Evolutionary conservation across 139 green algal genomes (phyloP).

Genomic region (Chlamydomonas incerta): DNA sequence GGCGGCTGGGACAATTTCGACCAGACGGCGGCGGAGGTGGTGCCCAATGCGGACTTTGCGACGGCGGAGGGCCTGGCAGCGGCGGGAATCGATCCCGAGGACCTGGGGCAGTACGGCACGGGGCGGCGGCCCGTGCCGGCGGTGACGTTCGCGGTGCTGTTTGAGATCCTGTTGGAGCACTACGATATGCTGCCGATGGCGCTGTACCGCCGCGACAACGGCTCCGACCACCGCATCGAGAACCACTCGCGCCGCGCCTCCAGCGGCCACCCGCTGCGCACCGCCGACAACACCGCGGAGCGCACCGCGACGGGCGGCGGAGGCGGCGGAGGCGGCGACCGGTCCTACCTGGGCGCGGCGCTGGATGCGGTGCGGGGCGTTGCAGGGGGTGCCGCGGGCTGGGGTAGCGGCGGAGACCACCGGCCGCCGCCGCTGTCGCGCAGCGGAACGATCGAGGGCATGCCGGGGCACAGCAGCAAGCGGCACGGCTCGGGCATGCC

Average conservation of each 20-base stretch:
- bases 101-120: background rate
- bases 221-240: background rate
- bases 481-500: background rate
- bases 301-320: background rate
- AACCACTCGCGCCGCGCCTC: background rate
- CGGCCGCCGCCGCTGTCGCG: too few species aligned
- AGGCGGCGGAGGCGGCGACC: background rate
- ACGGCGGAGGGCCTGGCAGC: background rate
- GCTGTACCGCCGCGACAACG: slow-evolving; percentile 16
- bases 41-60: background rate
- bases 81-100: too few species aligned
- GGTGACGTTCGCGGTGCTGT: background rate
- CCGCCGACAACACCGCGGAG: background rate
- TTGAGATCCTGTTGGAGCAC: background rate
- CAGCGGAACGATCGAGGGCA: background rate
- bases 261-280: background rate
- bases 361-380: background rate
- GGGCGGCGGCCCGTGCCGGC: background rate
- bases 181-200: slow-evolving; percentile 23
- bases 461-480: background rate
- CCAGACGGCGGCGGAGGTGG: background rate
- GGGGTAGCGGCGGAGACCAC: too few species aligned
- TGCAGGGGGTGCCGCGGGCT: too few species aligned
- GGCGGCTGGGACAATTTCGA: too few species aligned
- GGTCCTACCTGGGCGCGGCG: background rate